Conservation (phyloP, 2,329 filamentous ascomycete genomes). For the Rosellinia necatrix region DNA sequence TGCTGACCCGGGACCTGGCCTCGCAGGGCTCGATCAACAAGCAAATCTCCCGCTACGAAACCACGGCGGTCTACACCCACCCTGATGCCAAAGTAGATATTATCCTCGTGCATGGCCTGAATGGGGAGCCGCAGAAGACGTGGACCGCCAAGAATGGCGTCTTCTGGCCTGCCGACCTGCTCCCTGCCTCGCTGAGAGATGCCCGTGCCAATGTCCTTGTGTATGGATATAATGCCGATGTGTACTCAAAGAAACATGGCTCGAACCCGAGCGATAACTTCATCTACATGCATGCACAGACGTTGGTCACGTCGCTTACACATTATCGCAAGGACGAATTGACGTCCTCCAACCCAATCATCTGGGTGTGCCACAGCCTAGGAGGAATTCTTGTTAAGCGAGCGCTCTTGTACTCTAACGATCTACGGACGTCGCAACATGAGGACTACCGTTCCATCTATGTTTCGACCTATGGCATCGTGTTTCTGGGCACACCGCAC, state of each 20-base stretch:
- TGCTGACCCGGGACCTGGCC: conserved; percentile 25
- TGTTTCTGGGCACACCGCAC: conserved; percentile 80
- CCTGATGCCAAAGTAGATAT: conserved; percentile 66
- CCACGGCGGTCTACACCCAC: conserved; percentile 63
- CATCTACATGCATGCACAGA: conserved; percentile 74
- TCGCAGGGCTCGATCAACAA: conserved; percentile 54
- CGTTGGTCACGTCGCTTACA: conserved; percentile 65
- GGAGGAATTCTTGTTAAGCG: conserved; percentile 75
- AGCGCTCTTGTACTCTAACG: conserved; percentile 69
- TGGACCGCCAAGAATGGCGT: conserved; percentile 62
- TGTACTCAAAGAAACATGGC: conserved; percentile 53
- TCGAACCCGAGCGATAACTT: conserved; percentile 67
- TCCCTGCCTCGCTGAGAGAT: conserved; percentile 62
- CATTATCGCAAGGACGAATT: conserved; percentile 64
- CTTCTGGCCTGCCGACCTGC: conserved; percentile 72
- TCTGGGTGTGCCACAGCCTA: conserved; percentile 76
- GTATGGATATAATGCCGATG: conserved; percentile 76
- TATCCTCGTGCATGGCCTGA: conserved; percentile 72
- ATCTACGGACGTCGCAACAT: conserved; percentile 61
- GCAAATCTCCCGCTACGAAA: conserved; percentile 59
- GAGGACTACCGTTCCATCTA: conserved; percentile 71
- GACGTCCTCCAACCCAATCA: conserved; percentile 66
- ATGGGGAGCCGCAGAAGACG: conserved; percentile 67
- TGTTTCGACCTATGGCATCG: conserved; percentile 74
- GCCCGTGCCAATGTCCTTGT: conserved; percentile 68